Percentiles rank a stretch among this genome's conserved stretches.
phyloP scores from a whole-genome alignment of 768 basidiomycete genomes.

The Calocera cornea region DNA sequence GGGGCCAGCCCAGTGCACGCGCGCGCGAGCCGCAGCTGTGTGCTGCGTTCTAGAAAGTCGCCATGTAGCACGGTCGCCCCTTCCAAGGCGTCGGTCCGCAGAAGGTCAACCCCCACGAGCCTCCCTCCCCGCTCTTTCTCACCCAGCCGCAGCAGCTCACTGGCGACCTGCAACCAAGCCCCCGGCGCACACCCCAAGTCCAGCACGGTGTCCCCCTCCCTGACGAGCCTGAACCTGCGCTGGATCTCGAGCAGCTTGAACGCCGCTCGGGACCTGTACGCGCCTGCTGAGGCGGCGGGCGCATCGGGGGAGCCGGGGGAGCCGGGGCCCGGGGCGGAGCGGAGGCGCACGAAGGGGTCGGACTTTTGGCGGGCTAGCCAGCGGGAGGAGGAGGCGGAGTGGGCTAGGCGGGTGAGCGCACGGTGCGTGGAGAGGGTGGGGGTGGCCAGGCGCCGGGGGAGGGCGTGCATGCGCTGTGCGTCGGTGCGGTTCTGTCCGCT shows the following conservation, averaged over 20 bases:
- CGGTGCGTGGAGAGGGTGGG: background rate
- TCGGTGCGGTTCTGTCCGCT: too few species aligned
- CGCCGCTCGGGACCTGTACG: constrained; percentile 74
- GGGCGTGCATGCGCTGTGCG: too few species aligned
- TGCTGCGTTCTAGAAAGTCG: constrained; percentile 55
- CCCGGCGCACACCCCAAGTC: constrained; percentile 90
- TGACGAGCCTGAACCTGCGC: constrained; percentile 38
- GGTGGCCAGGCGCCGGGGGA: background rate
- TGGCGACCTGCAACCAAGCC: constrained; percentile 84
- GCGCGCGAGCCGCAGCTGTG: constrained; percentile 34
- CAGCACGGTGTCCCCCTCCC: constrained; percentile 38
- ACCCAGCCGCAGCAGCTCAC: constrained; percentile 47
- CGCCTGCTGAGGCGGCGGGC: background rate
- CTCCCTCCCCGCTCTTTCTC: constrained; percentile 16
- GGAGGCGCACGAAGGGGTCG: constrained; percentile 26
- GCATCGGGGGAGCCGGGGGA: too few species aligned
- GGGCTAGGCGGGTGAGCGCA: background rate
- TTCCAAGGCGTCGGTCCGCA: constrained; percentile 54
- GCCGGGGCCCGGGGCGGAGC: constrained; percentile 7
- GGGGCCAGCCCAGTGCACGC: constrained; percentile 22
- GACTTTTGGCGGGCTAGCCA: constrained; percentile 24
- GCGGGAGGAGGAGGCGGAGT: constrained; percentile 20
- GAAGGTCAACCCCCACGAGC: constrained; percentile 70
- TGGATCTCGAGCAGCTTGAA: constrained; percentile 84
- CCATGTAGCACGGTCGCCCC: constrained; percentile 62